Base-by-base conservation (phyloP, 1,139 yeast species). In the Taiozyma sp. region DNA sequence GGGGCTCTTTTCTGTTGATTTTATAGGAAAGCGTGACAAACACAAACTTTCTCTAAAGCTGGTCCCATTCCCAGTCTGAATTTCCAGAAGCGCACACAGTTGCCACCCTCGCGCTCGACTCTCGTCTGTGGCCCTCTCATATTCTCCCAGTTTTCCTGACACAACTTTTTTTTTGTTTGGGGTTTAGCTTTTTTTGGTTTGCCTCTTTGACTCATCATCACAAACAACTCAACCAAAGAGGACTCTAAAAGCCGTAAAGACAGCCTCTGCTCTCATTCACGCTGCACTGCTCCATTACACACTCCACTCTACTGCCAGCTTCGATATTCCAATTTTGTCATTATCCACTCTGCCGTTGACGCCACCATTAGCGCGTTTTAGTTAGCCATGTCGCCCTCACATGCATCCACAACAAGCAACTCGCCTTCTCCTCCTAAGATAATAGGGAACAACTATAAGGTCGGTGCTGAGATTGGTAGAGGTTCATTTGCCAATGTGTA, bases 401-500 rank as follows among this genome's bases (percentile, higher is more conserved):
- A 38, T 24, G 41, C 41, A 16, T 19, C 41, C 24, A 38, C 41
- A 38, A 38, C 24, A 14, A 19, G 24, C 6, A 38, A 38, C 41
- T 38, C 41, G 22, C 41, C 41, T 22, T 38, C 41, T 14, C 22
- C 46, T 27, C 53, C 53, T 29, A 60, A 65, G 53, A 59, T 62
- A 40, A 69, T 79, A 7, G 80, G 80, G 12, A 69, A 70, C 53
- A 16, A 12, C 41, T 81, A 80, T 64, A 70, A 73, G 41, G 72
- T 83, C 29, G 89, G 88, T 22, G 78, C 83, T 24, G 91, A 90
- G 68, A 90, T 93, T 44, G 99, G 99, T 16, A 81, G 87, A 61
- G 99, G 99, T 34, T 90, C 97, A 22, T 93, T 91, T 72, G 99
- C 99, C 52, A 86, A 84, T 56, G 99, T 93, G 29, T 93, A 87